Conservation (phyloP, 306 rosid species). For the Glycine soja region DNA sequence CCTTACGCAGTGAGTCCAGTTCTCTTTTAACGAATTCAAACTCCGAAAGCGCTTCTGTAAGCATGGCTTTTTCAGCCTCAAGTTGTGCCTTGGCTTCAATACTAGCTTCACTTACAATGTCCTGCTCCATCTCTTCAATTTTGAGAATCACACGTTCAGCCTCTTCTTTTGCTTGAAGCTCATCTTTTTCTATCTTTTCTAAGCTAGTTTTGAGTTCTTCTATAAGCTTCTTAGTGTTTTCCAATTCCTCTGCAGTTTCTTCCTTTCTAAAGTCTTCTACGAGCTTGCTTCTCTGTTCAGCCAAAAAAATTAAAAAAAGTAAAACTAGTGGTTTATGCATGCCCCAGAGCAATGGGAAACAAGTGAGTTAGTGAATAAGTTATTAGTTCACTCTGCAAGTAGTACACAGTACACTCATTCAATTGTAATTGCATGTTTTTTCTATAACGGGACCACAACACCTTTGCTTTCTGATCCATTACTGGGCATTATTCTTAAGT, state of each 20-base stretch:
- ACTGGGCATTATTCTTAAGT: neutral
- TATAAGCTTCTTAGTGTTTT: conserved; percentile 70
- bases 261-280: conserved; percentile 66
- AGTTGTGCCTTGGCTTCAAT: conserved; percentile 83
- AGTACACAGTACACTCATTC: neutral
- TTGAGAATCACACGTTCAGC: conserved; percentile 68
- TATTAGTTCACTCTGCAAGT: neutral
- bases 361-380: neutral
- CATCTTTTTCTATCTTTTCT: conserved; percentile 78
- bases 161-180: conserved; percentile 72
- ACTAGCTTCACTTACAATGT: conserved; percentile 82
- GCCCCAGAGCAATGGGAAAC: neutral
- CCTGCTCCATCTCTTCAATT: conserved; percentile 91
- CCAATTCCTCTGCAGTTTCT: conserved; percentile 80
- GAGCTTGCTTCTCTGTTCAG: conserved; percentile 72
- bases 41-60: conserved; percentile 67
- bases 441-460: neutral
- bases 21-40: conserved; percentile 68
- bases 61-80: conserved; percentile 72
- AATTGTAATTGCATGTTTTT: neutral
- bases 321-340: conserved; percentile 8
- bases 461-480: neutral
- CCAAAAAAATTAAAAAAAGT: conserved; percentile 25
- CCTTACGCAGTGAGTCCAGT: conserved; percentile 61
- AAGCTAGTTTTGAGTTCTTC: conserved; percentile 73